These are phyloP conservation scores for Macrolepiota fuliginosa DNA, from an alignment of 768 basidiomycete species.

Conservation along the genomic window DNA sequence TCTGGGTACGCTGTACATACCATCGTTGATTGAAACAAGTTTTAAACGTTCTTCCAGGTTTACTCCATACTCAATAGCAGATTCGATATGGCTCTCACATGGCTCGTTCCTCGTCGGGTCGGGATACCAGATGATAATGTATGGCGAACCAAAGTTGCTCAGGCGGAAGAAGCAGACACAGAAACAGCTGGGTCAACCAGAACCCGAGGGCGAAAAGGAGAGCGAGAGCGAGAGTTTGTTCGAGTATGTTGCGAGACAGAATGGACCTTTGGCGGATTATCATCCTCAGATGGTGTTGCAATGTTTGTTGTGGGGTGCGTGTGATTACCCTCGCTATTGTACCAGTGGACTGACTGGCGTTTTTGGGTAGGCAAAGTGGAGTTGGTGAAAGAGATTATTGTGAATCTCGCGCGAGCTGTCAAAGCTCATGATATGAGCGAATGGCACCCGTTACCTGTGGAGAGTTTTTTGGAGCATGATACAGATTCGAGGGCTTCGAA, in stretches of 20 bases:
- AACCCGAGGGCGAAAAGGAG: conserved; percentile 2
- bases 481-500: conserved; percentile 8
- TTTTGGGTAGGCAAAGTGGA: conserved; percentile 71
- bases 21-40: background rate
- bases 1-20: conserved; percentile 45
- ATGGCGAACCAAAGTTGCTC: conserved; percentile 43
- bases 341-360: background rate
- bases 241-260: conserved; percentile 76
- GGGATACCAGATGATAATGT: conserved; percentile 82
- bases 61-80: conserved; percentile 75
- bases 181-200: too few species aligned
- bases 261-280: conserved; percentile 87
- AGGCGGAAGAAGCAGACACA: conserved; percentile 4
- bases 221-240: conserved; percentile 65
- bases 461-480: conserved; percentile 50
- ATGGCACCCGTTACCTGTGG: conserved; percentile 55
- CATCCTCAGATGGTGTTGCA: conserved; percentile 93
- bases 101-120: conserved; percentile 82
- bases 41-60: conserved; percentile 43
- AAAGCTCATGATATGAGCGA: conserved; percentile 21
- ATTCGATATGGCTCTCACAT: conserved; percentile 89
- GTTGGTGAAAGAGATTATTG: conserved; percentile 78
- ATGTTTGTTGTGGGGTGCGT: conserved; percentile 87
- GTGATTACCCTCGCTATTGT: background rate
- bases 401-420: conserved; percentile 54